Evolutionary conservation across 306 rosid genomes (phyloP), one percentile per base, ranked within the genome.

Genomic region (Astragalus glycyphyllos): DNA sequence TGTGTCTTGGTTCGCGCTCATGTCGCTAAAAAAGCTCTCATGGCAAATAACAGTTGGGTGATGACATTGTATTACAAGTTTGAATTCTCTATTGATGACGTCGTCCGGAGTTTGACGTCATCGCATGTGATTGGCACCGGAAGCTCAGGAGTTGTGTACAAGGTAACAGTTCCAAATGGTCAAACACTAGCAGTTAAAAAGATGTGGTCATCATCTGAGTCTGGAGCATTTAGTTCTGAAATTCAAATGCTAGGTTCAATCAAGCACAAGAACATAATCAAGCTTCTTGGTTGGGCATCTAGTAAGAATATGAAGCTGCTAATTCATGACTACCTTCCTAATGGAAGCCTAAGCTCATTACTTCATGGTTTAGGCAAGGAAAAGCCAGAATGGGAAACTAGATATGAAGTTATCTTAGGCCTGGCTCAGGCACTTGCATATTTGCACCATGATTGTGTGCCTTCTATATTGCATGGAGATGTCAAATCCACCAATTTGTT

Each of bases 371-470:
- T 81, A 14, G 83, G 79, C 34, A 87, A 86, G 34, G 84, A 80
- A 37, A 82, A 71, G 61, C 85, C 79, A 45, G 98, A 92, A 23
- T 92, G 98, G 98, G 92, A 90, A 35, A 61, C 81, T 7, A 85
- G 96, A 74, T 90, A 80, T 51, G 90, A 86, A 20, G 42, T 85
- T 14, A 66, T 90, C 10, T 4, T 90, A 40, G 96, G 96, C 5
- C 70, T 92, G 57, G 98, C 91, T 8, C 85, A 92, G 65, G 96
- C 98, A 7, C 88, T 92, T 20, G 73, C 91, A 6, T 92, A 86
- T 80, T 76, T 92, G 68, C 98, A 92, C 74, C 92, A 90, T 81
- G 98, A 92, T 47, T 86, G 96, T 74, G 84, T 84, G 72, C 98
- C 98, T 77, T 68, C 96, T 8, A 86, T 90, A 65, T 35, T 86